A percentile compares a stretch with the other conserved stretches of the same genome.
Evolutionary conservation across 2,329 filamentous ascomycete species (phyloP).

Genomic region (Sphaerostilbella broomeana): DNA sequence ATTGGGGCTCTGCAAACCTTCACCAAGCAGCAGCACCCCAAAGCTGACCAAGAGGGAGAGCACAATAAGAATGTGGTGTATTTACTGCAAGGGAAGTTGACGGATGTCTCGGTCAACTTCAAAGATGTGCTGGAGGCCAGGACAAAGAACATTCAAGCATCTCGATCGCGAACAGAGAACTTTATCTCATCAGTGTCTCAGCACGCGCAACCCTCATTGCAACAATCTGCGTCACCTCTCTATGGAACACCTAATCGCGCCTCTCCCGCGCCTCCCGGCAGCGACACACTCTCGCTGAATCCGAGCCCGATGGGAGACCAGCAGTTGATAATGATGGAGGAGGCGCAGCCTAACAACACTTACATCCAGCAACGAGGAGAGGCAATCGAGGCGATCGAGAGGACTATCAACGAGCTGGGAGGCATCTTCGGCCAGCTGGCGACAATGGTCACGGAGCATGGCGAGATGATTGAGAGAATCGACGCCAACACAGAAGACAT

Average conservation of each 20-base stretch:
- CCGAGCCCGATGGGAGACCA: conserved; percentile 61
- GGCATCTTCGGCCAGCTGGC: conserved; percentile 89
- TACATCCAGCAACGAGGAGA: conserved; percentile 93
- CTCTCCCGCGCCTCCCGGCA: conserved; percentile 58
- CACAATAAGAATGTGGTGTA: conserved; percentile 98
- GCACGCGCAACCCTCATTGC: conserved; percentile 60
- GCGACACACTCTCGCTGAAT: conserved; percentile 77
- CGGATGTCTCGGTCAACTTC: conserved; percentile 90
- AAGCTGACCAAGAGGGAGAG: conserved; percentile 75
- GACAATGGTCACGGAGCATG: conserved; percentile 94
- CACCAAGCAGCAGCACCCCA: conserved; percentile 69
- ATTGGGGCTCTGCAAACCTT: conserved; percentile 77
- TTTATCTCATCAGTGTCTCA: conserved; percentile 88
- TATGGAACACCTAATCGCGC: conserved; percentile 72
- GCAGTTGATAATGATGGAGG: conserved; percentile 86
- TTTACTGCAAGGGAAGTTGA: conserved; percentile 82
- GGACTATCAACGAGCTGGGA: conserved; percentile 87
- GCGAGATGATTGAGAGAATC: conserved; percentile 94
- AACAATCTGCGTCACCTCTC: conserved; percentile 74
- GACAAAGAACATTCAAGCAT: conserved; percentile 97
- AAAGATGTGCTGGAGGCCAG: conserved; percentile 94
- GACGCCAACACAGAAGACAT: conserved; percentile 97
- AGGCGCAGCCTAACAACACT: conserved; percentile 75
- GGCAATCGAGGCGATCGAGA: conserved; percentile 93
- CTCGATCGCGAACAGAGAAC: conserved; percentile 85